Evolutionary conservation across 192 early-diverging fungal genomes (phyloP).

Genomic region (Coemansia sp.): DNA sequence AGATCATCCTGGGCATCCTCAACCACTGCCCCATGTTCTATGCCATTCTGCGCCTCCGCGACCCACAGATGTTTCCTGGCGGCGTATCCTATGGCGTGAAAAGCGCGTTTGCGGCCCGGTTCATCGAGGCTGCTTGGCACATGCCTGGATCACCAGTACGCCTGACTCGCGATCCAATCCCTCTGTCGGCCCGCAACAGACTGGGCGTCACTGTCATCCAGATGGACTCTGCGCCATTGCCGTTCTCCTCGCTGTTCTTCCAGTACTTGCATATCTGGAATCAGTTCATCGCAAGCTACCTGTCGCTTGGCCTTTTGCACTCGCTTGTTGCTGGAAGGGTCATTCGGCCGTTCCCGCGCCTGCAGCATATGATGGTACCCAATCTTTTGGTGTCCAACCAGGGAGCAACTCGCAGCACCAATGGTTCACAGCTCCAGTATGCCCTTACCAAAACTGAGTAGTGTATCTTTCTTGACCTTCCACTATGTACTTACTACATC

Average conservation of each 20-base stretch:
- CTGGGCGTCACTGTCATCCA: slow-evolving; percentile 44
- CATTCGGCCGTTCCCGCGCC: slow-evolving; percentile 75
- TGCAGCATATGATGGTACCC: slow-evolving; percentile 80
- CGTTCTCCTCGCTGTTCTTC: slow-evolving; percentile 79
- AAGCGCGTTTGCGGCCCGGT: slow-evolving; percentile 19
- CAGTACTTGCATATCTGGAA: slow-evolving; percentile 86
- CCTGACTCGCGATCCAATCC: slow-evolving; percentile 47
- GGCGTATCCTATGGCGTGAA: slow-evolving; percentile 51
- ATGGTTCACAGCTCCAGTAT: not conserved
- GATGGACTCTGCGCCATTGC: slow-evolving; percentile 70
- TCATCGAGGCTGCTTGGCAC: slow-evolving; percentile 49
- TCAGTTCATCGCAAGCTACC: slow-evolving; percentile 75
- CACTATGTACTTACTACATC: too few relatives aligned
- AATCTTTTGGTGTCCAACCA: slow-evolving; percentile 28
- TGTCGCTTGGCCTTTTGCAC: slow-evolving; percentile 70
- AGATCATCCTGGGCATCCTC: slow-evolving; percentile 83
- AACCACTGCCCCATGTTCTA: slow-evolving; percentile 98
- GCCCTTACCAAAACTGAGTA: not conserved
- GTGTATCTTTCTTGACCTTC: not conserved
- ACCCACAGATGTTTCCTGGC: slow-evolving; percentile 85
- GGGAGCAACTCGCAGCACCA: not conserved
- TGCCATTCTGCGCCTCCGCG: slow-evolving; percentile 83
- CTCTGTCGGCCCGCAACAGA: slow-evolving; percentile 34
- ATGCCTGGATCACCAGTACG: slow-evolving; percentile 43
- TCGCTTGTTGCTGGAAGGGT: slow-evolving; percentile 79